Base-by-base conservation (phyloP, 1,284 basidiomycete species). In the Thecaphora frezii region DNA sequence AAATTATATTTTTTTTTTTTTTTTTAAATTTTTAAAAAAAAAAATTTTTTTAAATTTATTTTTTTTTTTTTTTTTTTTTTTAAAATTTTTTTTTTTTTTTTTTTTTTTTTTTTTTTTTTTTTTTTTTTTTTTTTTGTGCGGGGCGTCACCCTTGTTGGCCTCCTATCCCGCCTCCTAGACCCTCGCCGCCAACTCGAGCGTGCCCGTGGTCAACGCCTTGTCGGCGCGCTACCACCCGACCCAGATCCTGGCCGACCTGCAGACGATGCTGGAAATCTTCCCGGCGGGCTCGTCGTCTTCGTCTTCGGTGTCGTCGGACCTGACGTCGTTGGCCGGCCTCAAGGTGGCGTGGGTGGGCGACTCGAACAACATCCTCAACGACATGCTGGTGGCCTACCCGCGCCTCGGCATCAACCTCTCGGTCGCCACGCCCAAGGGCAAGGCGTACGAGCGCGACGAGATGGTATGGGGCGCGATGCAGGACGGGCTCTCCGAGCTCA, bases 151-250 rank as follows among this genome's bases (percentile, higher is more conserved):
- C n/a, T n/a, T n/a, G n/a, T n/a, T n/a, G 2, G 21, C 33, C 33
- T 26, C 26, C 21, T 50, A 19, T 3, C 37, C 23, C 48, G 25
- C 39, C 21, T 13, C 37, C 3, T 77, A 94, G 91, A 88, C 90
- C 81, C 83, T 98, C 8, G 92, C 91, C 12, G 83, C 87, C 80
- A 83, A 96, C 81, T 93, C 93, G 0, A 85, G 87, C 2, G 92
- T 97, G 1, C 94, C 94, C 0, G 91, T 98, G 16, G 84, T 97
- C 79, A 98, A 97, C 79, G 94, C 94, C 2, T 87, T 98, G 22
- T 96, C 91, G 2, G 90, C 89, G 18, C 85, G 93, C 38, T 98
- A 93, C 87, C 94, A 98, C 78, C 94, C 94, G 1, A 96, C 93
- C 0, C 94, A 98, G 79, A 88, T 90, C 61, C 87, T 98, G 24